These are phyloP conservation scores for Suillus cothurnatus DNA, from an alignment of 768 basidiomycete genomes.

Conservation along the genomic window DNA sequence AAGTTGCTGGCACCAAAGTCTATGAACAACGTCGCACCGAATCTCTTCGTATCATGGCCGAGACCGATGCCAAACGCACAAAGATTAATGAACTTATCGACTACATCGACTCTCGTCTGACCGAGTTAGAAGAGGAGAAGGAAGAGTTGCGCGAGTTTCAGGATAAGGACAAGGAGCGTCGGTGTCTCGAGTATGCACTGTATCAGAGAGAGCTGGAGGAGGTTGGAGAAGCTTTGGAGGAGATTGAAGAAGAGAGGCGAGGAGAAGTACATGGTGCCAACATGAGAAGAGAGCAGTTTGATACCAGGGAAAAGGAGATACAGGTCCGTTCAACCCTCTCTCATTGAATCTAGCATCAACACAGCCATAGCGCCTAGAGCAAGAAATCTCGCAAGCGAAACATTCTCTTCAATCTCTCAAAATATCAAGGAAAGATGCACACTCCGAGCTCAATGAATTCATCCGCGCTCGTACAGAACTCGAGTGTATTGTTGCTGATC, in stretches of 20 bases:
- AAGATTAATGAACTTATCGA: slow-evolving; percentile 91
- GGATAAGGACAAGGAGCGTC: slow-evolving; percentile 90
- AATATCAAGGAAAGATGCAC: slow-evolving; percentile 72
- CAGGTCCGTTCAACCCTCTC: slow-evolving; percentile 51
- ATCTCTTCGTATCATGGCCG: slow-evolving; percentile 94
- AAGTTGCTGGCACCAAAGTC: slow-evolving; percentile 97
- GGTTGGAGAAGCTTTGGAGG: slow-evolving; percentile 80
- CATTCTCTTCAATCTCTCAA: slow-evolving; percentile 71
- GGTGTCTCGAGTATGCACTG: slow-evolving; percentile 93
- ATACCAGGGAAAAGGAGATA: slow-evolving; percentile 80
- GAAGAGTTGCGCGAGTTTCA: slow-evolving; percentile 97
- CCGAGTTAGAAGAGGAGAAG: slow-evolving; percentile 96
- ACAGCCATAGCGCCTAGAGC: slow-evolving; percentile 65
- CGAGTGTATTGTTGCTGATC: slow-evolving; percentile 80
- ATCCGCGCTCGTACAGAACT: slow-evolving; percentile 84
- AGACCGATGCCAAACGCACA: slow-evolving; percentile 88
- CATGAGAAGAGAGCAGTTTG: slow-evolving; percentile 78
- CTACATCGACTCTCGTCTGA: slow-evolving; percentile 87
- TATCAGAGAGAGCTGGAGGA: slow-evolving; percentile 92
- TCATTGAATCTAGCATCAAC: not conserved
- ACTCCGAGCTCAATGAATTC: slow-evolving; percentile 85
- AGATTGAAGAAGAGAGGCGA: slow-evolving; percentile 81
- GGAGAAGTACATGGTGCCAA: slow-evolving; percentile 87
- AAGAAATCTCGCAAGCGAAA: slow-evolving; percentile 66
- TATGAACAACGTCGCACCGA: slow-evolving; percentile 94